Base-by-base conservation (phyloP, 768 basidiomycete genomes). In the Cytidiella melzeri region DNA sequence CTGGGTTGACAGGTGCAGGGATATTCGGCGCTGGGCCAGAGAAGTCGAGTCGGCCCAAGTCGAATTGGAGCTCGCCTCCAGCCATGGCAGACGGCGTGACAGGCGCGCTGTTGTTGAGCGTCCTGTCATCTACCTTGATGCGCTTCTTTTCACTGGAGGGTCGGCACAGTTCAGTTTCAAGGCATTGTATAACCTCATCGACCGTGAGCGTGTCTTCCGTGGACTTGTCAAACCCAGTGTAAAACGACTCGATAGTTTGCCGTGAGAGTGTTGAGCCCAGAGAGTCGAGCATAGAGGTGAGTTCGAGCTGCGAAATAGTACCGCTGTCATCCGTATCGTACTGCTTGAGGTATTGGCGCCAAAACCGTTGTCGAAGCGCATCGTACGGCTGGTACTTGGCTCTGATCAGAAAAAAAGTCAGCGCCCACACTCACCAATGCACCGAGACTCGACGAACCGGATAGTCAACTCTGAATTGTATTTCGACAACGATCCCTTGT, bases 341-440 rank as follows among this genome's bases (percentile, higher is more conserved):
- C 56, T 94, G 87, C 44, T 79, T 78, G 36, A 95, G 76, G 64
- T 91, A 93, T 55, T 88, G 83, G 1, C 81, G 73, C 93, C 93
- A 96, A 73, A 94, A 93, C 2, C 79, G 80, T 60, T 92, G 91
- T 0, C 92, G 87, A 7, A 95, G 77, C 13, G 89, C 87, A 51
- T 84, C 89, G 61, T 98, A 99, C 0, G 96, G 92, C 61, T 96
- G 92, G 67, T 92, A 99, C 67, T 87, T 95, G 9, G 94, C 95
- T 20, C 90, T 87, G 56, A n/a, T n/a, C n/a, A n/a, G n/a, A n/a
- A n/a, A n/a, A n/a, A n/a, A n/a, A 5, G 41, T 12, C 48, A 54
- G 15, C 53, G 45, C 42, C 60, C 59, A 37, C 34, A 13, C 40
- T 7, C n/a, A n/a, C n/a, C n/a, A n/a, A n/a, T n/a, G n/a, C n/a